phyloP scores from a whole-genome alignment of 2,329 filamentous ascomycete species.

The Colletotrichum phormii region DNA sequence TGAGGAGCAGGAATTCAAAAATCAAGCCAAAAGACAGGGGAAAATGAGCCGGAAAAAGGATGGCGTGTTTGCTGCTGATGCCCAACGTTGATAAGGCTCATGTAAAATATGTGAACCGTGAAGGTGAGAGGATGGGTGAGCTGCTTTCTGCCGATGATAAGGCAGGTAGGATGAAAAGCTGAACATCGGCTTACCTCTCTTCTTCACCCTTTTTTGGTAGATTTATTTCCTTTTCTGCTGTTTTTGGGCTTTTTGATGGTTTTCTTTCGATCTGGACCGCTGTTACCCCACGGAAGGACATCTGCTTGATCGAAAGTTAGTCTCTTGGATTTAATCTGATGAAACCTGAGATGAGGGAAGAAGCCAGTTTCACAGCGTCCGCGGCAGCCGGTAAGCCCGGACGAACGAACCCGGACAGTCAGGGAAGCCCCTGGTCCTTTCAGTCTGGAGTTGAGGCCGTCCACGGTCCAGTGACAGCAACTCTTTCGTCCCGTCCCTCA shows the following conservation, averaged over 20 bases:
- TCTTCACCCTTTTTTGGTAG: background rate
- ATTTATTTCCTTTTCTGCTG: background rate
- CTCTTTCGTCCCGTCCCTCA: background rate
- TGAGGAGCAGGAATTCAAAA: conserved; percentile 8
- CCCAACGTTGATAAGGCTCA: background rate
- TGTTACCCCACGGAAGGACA: background rate
- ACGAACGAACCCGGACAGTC: background rate
- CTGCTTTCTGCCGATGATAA: background rate
- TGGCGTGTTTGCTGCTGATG: background rate
- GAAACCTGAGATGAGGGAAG: background rate
- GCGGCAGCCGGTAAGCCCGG: background rate
- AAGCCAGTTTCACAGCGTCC: background rate
- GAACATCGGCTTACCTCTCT: background rate
- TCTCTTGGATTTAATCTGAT: background rate
- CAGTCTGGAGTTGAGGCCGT: background rate
- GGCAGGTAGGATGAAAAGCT: background rate
- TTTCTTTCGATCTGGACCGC: background rate
- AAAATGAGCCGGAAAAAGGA: background rate
- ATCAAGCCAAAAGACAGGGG: background rate
- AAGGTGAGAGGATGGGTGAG: background rate
- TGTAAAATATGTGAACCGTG: too few species aligned
- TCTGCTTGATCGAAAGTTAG: background rate
- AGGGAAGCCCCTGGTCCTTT: background rate
- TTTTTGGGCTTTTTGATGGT: background rate
- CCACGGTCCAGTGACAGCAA: background rate